phyloP scores from a whole-genome alignment of 352 stramenopile genomes.

The Blastocystis sp. region DNA sequence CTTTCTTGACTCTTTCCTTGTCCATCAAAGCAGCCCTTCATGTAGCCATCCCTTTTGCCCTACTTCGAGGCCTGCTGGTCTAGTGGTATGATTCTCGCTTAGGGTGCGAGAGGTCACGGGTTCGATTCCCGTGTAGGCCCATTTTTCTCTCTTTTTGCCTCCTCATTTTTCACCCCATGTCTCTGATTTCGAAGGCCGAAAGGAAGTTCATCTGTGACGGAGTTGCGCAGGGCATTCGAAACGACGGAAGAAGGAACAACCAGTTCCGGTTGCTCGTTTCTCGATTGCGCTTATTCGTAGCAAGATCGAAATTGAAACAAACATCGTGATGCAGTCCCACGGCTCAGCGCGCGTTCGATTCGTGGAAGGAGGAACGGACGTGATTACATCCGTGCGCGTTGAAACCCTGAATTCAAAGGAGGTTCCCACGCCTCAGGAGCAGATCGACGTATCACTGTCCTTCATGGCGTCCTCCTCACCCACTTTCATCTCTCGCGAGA shows the following conservation, averaged over 20 bases:
- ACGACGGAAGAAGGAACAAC: slow-evolving; percentile 36
- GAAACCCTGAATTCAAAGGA: slow-evolving; percentile 7
- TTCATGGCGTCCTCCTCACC: slow-evolving; percentile 23
- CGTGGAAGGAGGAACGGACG: slow-evolving; percentile 26
- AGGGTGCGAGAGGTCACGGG: not conserved
- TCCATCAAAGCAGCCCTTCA: no score
- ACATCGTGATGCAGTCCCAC: slow-evolving; percentile 38
- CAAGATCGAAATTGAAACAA: slow-evolving; percentile 47
- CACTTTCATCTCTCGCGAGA: not conserved
- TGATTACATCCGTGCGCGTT: slow-evolving; percentile 47
- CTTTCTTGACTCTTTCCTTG: no score
- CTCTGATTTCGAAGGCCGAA: slow-evolving; percentile 32
- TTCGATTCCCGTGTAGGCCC: slow-evolving; percentile 69
- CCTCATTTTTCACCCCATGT: not conserved
- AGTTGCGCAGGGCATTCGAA: slow-evolving; percentile 33
- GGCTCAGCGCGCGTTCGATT: slow-evolving; percentile 47
- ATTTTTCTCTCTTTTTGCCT: slow-evolving; percentile 30
- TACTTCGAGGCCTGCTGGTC: not conserved
- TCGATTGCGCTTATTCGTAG: not conserved
- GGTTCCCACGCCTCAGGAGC: not conserved
- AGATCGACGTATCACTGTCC: not conserved
- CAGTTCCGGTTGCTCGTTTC: not conserved
- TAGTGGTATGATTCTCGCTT: no score
- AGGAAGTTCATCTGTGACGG: slow-evolving; percentile 56
- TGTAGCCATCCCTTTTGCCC: no score